These are phyloP conservation scores for Grifola frondosa DNA, from an alignment of 1,284 basidiomycete species.

Conservation along the genomic window DNA sequence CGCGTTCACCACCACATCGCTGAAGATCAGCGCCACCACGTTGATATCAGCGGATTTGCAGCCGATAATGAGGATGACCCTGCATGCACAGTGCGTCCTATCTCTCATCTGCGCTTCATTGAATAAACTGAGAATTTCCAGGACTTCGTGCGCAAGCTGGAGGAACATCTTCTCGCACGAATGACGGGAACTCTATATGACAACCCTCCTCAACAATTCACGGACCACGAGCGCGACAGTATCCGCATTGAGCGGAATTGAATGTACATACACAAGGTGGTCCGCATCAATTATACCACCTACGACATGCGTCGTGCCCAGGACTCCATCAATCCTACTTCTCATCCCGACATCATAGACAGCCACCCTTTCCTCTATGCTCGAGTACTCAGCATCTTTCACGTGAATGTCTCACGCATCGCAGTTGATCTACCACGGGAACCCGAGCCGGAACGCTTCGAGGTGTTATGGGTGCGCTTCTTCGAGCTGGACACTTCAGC, in stretches of 20 bases:
- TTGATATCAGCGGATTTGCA: constrained; percentile 11
- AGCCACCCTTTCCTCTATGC: constrained; percentile 22
- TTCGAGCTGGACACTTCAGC: background rate
- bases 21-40: constrained; percentile 2
- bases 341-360: constrained; percentile 35
- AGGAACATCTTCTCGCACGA: too few species aligned
- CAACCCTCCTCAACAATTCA: too few species aligned
- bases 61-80: constrained; percentile 12
- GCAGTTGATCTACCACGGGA: constrained; percentile 3
- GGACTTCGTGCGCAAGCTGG: constrained; percentile 2
- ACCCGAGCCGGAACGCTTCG: constrained; percentile 16
- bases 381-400: constrained; percentile 21
- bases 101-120: background rate
- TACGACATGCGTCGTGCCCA: constrained; percentile 39
- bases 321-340: constrained; percentile 37
- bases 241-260: constrained; percentile 27
- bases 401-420: constrained; percentile 18
- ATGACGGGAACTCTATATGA: too few species aligned
- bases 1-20: constrained; percentile 20
- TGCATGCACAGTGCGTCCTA: constrained; percentile 13
- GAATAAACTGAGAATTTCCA: too few species aligned
- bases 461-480: constrained; percentile 36
- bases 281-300: constrained; percentile 42
- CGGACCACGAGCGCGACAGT: too few species aligned
- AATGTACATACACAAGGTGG: constrained; percentile 23